Evolutionary conservation across 371 early-diverging fungal species (phyloP).

Genomic region (Mucor piriformis): DNA sequence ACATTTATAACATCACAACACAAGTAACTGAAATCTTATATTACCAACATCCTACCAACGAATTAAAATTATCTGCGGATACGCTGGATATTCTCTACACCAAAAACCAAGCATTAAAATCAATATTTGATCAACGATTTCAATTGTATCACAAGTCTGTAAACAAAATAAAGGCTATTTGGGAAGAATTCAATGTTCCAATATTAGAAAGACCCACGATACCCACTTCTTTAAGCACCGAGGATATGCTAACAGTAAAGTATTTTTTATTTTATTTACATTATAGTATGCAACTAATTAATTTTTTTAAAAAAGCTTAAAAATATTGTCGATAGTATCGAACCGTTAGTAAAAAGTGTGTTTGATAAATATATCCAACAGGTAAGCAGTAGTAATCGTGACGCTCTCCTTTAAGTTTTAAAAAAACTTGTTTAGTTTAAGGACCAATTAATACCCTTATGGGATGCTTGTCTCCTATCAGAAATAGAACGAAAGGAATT

Average conservation of each 20-base stretch:
- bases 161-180: slow-evolving; percentile 21
- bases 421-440: slow-evolving; percentile 28
- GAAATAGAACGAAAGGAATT: slow-evolving; percentile 49
- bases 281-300: no score
- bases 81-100: slow-evolving; percentile 1
- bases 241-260: slow-evolving; percentile 20
- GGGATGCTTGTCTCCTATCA: slow-evolving; percentile 53
- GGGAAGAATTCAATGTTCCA: slow-evolving; percentile 31
- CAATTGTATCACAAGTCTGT: slow-evolving; percentile 7
- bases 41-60: slow-evolving; percentile 19
- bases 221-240: slow-evolving; percentile 24
- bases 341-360: slow-evolving; percentile 29
- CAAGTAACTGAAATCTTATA: neutral
- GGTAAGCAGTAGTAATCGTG: slow-evolving; percentile 14
- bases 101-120: slow-evolving; percentile 8
- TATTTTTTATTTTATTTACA: neutral
- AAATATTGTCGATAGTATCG: slow-evolving; percentile 36
- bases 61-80: slow-evolving; percentile 1
- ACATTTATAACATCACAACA: neutral
- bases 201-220: slow-evolving; percentile 18
- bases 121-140: slow-evolving; percentile 13
- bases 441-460: slow-evolving; percentile 35
- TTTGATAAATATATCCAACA: slow-evolving; percentile 46
- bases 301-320: slow-evolving; percentile 30
- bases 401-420: neutral